Percentiles rank a stretch among this genome's conserved stretches.
These are phyloP conservation scores for Leccinellum albellum DNA, from an alignment of 768 basidiomycete species.

Conservation along the genomic window DNA sequence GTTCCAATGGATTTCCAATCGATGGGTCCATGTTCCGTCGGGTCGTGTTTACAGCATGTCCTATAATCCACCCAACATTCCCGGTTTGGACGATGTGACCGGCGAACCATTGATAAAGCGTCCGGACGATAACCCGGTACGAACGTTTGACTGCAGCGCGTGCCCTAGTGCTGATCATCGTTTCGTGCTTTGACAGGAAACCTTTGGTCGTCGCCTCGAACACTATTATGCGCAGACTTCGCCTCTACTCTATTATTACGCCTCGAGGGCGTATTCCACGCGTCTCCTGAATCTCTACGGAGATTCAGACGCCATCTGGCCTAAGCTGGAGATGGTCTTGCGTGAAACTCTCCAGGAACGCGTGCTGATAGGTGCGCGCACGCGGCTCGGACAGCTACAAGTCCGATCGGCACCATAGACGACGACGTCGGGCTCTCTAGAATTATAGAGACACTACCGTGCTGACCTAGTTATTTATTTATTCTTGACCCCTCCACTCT, in stretches of 20 bases:
- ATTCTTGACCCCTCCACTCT: constrained; percentile 7
- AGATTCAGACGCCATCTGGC: constrained; percentile 79
- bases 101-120: constrained; percentile 79
- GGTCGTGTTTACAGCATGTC: constrained; percentile 85
- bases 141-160: constrained; percentile 19
- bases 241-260: constrained; percentile 76
- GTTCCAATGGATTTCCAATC: constrained; percentile 75
- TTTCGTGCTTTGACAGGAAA: constrained; percentile 47
- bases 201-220: constrained; percentile 67
- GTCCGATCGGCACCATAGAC: constrained; percentile 14
- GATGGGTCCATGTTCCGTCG: constrained; percentile 82
- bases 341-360: constrained; percentile 48
- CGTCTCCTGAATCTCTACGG: constrained; percentile 58
- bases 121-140: constrained; percentile 82
- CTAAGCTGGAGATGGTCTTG: constrained; percentile 61
- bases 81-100: constrained; percentile 79
- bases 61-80: constrained; percentile 76
- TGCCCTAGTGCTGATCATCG: constrained; percentile 6
- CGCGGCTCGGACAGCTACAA: constrained; percentile 16
- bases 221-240: constrained; percentile 76
- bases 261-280: constrained; percentile 39
- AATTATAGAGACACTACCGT: background rate
- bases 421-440: background rate
- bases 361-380: constrained; percentile 19
- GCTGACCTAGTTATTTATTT: background rate